Conservation (phyloP, 2,329 filamentous ascomycete species). For the Xylariomycetidae sp. region DNA sequence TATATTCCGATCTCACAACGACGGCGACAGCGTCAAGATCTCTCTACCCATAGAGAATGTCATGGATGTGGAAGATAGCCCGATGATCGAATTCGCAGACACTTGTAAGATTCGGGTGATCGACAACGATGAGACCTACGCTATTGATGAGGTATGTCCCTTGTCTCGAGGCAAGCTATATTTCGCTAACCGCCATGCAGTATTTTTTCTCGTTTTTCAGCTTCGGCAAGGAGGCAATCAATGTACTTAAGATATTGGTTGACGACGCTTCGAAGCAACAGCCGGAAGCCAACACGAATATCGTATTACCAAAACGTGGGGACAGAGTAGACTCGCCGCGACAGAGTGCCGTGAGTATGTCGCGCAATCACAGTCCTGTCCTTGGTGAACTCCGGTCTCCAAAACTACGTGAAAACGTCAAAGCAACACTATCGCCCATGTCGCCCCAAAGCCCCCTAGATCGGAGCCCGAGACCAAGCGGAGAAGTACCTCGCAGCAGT, state of each 20-base stretch:
- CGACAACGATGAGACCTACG: conserved; percentile 90
- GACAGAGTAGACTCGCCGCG: conserved; percentile 5
- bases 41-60: conserved; percentile 84
- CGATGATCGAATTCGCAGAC: conserved; percentile 86
- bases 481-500: conserved; percentile 47
- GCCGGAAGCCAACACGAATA: conserved; percentile 22
- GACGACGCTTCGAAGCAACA: conserved; percentile 54
- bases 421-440: conserved; percentile 54
- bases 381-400: conserved; percentile 27
- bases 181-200: too few species aligned
- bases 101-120: conserved; percentile 92
- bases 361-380: conserved; percentile 6
- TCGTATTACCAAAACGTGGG: conserved; percentile 4
- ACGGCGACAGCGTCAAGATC: conserved; percentile 95
- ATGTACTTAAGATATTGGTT: conserved; percentile 68
- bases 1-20: conserved; percentile 93
- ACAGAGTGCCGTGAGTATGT: conserved; percentile 12
- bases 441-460: conserved; percentile 38
- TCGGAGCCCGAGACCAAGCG: conserved; percentile 51
- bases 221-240: conserved; percentile 76
- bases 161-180: too few species aligned
- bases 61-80: conserved; percentile 86
- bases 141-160: conserved; percentile 95
- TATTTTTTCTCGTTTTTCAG: conserved; percentile 98
- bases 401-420: conserved; percentile 52